Evolutionary conservation across 2,329 filamentous ascomycete genomes (phyloP).

Genomic region (Calonectria fujianensis): DNA sequence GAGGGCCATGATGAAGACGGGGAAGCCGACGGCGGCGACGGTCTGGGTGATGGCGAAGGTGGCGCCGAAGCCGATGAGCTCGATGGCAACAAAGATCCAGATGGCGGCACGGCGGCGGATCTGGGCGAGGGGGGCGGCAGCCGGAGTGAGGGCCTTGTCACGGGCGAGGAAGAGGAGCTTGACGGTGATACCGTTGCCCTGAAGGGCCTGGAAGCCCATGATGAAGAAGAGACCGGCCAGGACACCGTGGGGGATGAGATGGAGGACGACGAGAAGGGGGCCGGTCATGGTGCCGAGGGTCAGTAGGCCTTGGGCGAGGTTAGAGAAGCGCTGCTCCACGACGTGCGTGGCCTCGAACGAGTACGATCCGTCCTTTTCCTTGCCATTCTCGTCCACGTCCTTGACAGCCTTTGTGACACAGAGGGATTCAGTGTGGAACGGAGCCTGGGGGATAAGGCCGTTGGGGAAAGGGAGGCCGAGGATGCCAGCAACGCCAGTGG

Average conservation of each 20-base stretch:
- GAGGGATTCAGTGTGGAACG: conserved; percentile 86
- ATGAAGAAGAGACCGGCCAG: conserved; percentile 89
- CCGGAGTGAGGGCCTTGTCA: conserved; percentile 77
- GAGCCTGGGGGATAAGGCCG: conserved; percentile 88
- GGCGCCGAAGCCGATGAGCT: conserved; percentile 82
- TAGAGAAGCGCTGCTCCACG: conserved; percentile 87
- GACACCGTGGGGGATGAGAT: conserved; percentile 86
- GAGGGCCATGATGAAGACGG: conserved; percentile 81
- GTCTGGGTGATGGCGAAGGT: conserved; percentile 91
- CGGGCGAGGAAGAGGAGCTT: conserved; percentile 83
- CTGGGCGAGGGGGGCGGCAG: conserved; percentile 75
- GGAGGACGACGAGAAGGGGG: conserved; percentile 82
- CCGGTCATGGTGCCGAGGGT: conserved; percentile 87
- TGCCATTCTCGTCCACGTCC: conserved; percentile 71
- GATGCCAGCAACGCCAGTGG: conserved; percentile 84
- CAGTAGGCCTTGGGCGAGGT: conserved; percentile 85
- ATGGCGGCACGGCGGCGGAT: conserved; percentile 78
- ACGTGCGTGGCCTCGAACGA: conserved; percentile 75
- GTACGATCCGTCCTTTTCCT: conserved; percentile 73
- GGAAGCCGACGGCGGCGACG: conserved; percentile 87
- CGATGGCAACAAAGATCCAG: conserved; percentile 82
- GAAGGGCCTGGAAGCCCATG: conserved; percentile 87
- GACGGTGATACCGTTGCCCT: conserved; percentile 84
- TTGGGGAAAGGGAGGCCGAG: conserved; percentile 88
- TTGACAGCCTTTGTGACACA: conserved; percentile 79